Conservation (phyloP, 768 basidiomycete species). For the Tulasnella sp. region DNA sequence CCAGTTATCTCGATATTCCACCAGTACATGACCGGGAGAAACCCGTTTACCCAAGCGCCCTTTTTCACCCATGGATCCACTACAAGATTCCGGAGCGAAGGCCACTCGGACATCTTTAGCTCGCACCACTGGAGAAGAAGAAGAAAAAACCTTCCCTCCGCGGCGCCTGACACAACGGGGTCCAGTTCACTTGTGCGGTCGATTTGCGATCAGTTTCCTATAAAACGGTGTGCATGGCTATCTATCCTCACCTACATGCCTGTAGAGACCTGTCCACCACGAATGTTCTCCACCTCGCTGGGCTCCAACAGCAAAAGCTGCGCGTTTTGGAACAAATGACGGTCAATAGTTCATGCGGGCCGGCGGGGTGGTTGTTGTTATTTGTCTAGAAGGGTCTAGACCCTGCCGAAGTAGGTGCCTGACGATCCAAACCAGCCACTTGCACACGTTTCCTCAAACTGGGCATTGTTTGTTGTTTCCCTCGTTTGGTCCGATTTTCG, state of each 20-base stretch:
- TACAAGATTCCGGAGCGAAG: not conserved
- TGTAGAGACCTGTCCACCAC: not conserved
- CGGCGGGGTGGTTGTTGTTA: not conserved
- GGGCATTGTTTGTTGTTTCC: constrained; percentile 10
- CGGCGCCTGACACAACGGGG: not conserved
- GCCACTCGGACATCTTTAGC: not conserved
- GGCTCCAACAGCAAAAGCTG: not conserved
- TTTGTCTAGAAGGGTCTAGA: not conserved
- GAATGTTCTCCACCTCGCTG: not conserved
- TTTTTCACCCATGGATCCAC: not conserved
- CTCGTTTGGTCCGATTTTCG: not conserved
- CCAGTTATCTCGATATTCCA: not conserved
- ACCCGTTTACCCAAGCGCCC: not conserved
- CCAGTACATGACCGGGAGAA: not conserved
- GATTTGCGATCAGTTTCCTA: constrained; percentile 5
- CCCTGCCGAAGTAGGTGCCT: not conserved
- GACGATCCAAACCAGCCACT: not conserved
- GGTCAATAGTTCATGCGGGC: not conserved
- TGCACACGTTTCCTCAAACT: not conserved
- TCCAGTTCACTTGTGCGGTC: not conserved
- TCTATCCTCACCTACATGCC: not conserved
- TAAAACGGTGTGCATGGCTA: not conserved
- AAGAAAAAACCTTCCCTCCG: not conserved
- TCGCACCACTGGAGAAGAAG: not conserved
- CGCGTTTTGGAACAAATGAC: not conserved